These are phyloP conservation scores for Daldinia childiae DNA, from an alignment of 495 filamentous ascomycete genomes.

Conservation along the genomic window DNA sequence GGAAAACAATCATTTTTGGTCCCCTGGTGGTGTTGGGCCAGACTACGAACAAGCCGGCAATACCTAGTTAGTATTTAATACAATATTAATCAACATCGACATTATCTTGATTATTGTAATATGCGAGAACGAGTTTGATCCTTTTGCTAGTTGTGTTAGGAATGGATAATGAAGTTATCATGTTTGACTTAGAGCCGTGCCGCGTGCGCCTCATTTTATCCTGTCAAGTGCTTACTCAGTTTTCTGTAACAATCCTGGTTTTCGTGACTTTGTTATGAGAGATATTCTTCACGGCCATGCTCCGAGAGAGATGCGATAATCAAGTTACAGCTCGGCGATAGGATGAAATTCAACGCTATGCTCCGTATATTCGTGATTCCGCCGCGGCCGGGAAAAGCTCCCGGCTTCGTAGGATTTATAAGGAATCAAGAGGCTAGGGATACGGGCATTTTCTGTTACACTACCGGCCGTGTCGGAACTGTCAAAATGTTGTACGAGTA, in stretches of 20 bases:
- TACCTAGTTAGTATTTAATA: too few species aligned
- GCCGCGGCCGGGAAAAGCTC: conserved; percentile 21
- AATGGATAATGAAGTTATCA: neutral
- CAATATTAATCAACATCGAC: neutral
- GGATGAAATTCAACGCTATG: neutral
- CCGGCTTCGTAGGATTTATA: neutral
- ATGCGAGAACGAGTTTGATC: neutral
- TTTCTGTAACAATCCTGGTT: neutral
- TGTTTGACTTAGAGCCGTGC: neutral
- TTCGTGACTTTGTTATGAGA: neutral
- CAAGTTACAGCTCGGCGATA: neutral
- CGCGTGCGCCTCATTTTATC: neutral
- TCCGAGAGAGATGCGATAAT: neutral
- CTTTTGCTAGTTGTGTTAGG: neutral
- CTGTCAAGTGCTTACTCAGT: neutral
- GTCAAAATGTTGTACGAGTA: neutral
- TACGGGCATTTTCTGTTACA: conserved; percentile 8
- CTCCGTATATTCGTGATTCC: conserved; percentile 4
- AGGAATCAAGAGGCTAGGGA: conserved; percentile 1
- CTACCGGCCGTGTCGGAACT: conserved; percentile 15
- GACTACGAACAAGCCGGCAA: neutral
- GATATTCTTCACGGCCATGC: neutral
- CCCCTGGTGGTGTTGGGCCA: neutral
- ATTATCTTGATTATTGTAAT: neutral
- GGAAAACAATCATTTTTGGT: neutral